A percentile compares a stretch with the other conserved stretches of the same genome.
phyloP scores from a whole-genome alignment of 106 monocot genomes.

The Agapanthus africanus region DNA sequence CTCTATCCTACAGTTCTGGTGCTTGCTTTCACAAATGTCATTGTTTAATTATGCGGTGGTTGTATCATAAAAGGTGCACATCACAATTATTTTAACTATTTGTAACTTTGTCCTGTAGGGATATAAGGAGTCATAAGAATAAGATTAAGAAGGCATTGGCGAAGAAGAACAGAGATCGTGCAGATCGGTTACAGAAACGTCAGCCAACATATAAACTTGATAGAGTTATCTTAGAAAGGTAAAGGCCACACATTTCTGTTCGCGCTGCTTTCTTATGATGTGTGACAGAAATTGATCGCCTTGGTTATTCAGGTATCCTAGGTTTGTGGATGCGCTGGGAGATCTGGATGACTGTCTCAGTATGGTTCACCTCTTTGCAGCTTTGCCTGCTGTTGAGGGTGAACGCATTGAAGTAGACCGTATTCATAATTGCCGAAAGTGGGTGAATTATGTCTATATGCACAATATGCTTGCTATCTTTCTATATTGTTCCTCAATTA shows the following conservation, averaged over 20 bases:
- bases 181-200: constrained; percentile 43
- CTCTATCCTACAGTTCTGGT: too few species aligned
- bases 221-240: constrained; percentile 75
- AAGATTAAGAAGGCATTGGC: constrained; percentile 81
- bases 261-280: not conserved
- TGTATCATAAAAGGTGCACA: too few species aligned
- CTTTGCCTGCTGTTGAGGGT: constrained; percentile 76
- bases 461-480: not conserved
- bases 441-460: constrained; percentile 6
- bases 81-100: too few species aligned
- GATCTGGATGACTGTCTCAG: constrained; percentile 97
- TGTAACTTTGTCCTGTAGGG: constrained; percentile 35
- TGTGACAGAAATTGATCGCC: not conserved
- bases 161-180: constrained; percentile 76
- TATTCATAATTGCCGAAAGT: constrained; percentile 92
- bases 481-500: not conserved
- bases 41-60: too few species aligned
- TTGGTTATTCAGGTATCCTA: constrained; percentile 61
- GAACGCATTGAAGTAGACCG: constrained; percentile 76
- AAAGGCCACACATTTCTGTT: constrained; percentile 1
- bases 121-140: constrained; percentile 65
- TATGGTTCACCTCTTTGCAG: constrained; percentile 93
- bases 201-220: constrained; percentile 80
- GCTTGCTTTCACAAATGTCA: too few species aligned
- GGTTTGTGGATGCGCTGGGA: constrained; percentile 74